A percentile compares a stretch with the other conserved stretches of the same genome.
Conservation (phyloP, 2,329 filamentous ascomycete species). For the Fusarium newnesense region DNA sequence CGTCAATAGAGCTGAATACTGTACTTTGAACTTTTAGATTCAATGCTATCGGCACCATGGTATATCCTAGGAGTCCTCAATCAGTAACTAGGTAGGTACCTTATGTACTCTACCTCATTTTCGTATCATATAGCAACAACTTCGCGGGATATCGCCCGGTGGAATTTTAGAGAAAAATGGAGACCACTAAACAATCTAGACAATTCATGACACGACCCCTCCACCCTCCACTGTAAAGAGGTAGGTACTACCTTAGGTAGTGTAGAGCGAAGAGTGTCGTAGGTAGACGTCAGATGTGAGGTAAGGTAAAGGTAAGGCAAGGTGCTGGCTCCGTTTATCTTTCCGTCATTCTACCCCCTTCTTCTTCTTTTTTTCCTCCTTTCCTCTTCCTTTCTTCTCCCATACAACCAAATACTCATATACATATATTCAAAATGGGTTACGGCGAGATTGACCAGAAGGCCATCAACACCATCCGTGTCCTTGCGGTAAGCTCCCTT, state of each 20-base stretch:
- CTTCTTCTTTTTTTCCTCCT: slow-evolving; percentile 37
- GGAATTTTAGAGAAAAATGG: slow-evolving; percentile 43
- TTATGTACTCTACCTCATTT: neutral
- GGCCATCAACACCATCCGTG: slow-evolving; percentile 97
- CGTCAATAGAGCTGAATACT: neutral
- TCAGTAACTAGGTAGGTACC: neutral
- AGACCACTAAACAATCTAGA: slow-evolving; percentile 41
- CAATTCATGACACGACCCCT: slow-evolving; percentile 50
- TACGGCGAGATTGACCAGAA: slow-evolving; percentile 88
- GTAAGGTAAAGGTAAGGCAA: neutral
- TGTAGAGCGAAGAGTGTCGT: neutral
- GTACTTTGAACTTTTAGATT: neutral
- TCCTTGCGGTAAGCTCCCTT: slow-evolving; percentile 81
- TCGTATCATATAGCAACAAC: slow-evolving; percentile 13
- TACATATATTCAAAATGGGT: slow-evolving; percentile 74
- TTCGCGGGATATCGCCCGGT: slow-evolving; percentile 32
- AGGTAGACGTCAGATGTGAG: slow-evolving; percentile 32
- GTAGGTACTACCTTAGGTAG: neutral
- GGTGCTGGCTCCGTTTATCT: slow-evolving; percentile 39
- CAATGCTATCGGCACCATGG: neutral
- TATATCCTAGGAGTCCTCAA: neutral
- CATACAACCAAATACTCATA: slow-evolving; percentile 40
- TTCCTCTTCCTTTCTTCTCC: slow-evolving; percentile 42
- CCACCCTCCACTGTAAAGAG: slow-evolving; percentile 29
- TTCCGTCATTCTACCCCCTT: slow-evolving; percentile 40